Evolutionary conservation across 306 rosid genomes (phyloP).

Genomic region (Malus domestica): DNA sequence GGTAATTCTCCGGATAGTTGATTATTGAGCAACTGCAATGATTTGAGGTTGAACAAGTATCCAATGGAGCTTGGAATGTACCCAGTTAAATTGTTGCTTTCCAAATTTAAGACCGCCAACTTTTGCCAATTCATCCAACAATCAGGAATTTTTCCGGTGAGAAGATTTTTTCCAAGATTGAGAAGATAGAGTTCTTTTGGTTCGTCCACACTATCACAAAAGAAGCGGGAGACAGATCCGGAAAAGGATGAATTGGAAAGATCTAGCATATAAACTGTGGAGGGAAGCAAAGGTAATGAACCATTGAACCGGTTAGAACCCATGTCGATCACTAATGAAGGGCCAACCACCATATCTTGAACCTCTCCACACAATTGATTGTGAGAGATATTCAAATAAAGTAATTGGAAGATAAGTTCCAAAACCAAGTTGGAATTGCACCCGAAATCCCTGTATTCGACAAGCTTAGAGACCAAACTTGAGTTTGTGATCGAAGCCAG

Average conservation of each 20-base stretch:
- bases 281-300: conserved; percentile 5
- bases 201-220: not conserved
- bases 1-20: conserved; percentile 19
- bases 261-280: fast-evolving
- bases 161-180: not conserved
- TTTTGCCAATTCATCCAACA: conserved; percentile 15
- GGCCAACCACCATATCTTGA: not conserved
- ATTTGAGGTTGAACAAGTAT: not conserved
- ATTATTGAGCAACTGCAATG: conserved; percentile 18
- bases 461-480: not conserved
- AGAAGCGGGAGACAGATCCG: not conserved
- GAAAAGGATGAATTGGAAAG: conserved; percentile 18
- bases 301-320: conserved; percentile 19
- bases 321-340: not conserved
- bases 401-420: conserved; percentile 6
- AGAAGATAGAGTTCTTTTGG: not conserved
- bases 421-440: conserved; percentile 25
- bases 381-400: conserved; percentile 16
- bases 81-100: conserved; percentile 13
- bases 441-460: conserved; percentile 22
- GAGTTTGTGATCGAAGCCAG: conserved; percentile 22
- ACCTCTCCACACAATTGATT: conserved; percentile 24
- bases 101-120: not conserved
- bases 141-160: conserved; percentile 6
- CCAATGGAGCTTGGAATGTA: conserved; percentile 22